Conservation (phyloP, 2,329 filamentous ascomycete species). For the Aspergillus amoenus region DNA sequence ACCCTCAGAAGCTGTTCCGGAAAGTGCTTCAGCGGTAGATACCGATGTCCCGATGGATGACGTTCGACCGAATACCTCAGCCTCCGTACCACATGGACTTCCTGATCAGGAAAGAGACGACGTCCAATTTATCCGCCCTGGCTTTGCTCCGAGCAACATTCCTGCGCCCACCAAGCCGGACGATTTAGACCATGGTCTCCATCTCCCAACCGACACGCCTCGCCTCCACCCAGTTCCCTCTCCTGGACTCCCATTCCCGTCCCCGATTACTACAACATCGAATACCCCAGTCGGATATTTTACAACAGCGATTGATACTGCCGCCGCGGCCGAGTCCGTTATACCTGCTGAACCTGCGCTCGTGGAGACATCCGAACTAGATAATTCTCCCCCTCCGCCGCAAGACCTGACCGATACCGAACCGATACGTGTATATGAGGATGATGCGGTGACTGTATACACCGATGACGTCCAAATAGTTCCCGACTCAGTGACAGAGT, state of each 20-base stretch:
- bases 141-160: not conserved
- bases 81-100: not conserved
- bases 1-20: not conserved
- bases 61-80: conserved; percentile 16
- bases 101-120: conserved; percentile 5
- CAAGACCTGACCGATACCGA: not conserved
- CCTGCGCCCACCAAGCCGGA: conserved; percentile 2
- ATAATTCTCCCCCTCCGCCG: not conserved
- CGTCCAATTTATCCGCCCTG: conserved; percentile 7
- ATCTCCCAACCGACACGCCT: conserved; percentile 35
- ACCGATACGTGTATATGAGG: not conserved
- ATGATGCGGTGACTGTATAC: not conserved
- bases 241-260: conserved; percentile 40
- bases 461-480: conserved; percentile 2
- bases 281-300: conserved; percentile 33
- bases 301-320: conserved; percentile 16
- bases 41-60: not conserved
- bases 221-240: conserved; percentile 40
- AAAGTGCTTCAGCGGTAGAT: not conserved
- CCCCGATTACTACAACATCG: conserved; percentile 34
- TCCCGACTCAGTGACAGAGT: not conserved
- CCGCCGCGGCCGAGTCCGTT: conserved; percentile 12
- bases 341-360: not conserved
- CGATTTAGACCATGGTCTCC: conserved; percentile 1
- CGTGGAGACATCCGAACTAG: not conserved